Percentiles rank a stretch among this genome's conserved stretches.
Evolutionary conservation across 192 early-diverging fungal genomes (phyloP).

Genomic region (Ambispora gerdemannii): DNA sequence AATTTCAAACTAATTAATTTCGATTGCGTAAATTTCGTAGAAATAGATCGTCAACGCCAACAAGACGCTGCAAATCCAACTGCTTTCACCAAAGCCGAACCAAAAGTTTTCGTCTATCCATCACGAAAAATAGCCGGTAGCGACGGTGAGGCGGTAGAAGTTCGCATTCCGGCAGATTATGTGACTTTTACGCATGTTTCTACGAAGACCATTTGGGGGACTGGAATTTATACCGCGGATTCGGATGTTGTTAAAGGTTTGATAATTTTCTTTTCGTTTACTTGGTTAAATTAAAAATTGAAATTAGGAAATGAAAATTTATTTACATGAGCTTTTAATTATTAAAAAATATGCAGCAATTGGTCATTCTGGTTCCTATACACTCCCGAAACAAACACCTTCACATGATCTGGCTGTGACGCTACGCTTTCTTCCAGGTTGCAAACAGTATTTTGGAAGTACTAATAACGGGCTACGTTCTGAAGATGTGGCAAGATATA

Average conservation of each 20-base stretch:
- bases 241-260: constrained; percentile 22
- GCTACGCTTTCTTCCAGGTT: constrained; percentile 3
- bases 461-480: not conserved
- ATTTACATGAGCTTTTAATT: not conserved
- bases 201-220: constrained; percentile 7
- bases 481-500: not conserved
- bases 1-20: not conserved
- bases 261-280: no score
- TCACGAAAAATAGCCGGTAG: not conserved
- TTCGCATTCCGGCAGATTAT: not conserved
- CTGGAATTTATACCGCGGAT: constrained; percentile 16
- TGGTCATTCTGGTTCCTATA: not conserved
- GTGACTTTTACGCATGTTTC: not conserved
- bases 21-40: not conserved
- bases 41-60: not conserved
- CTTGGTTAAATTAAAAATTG: no score
- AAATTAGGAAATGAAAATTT: no score
- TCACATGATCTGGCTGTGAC: constrained; percentile 1
- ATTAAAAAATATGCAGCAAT: not conserved
- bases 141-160: constrained; percentile 1
- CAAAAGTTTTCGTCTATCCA: not conserved
- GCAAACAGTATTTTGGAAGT: constrained; percentile 1
- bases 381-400: not conserved
- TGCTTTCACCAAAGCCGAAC: not conserved
- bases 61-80: not conserved